A percentile compares a stretch with the other conserved stretches of the same genome.
These are phyloP conservation scores for Tinospora cordifolia DNA, from an alignment of 164 flowering plant genomes.

Conservation along the genomic window DNA sequence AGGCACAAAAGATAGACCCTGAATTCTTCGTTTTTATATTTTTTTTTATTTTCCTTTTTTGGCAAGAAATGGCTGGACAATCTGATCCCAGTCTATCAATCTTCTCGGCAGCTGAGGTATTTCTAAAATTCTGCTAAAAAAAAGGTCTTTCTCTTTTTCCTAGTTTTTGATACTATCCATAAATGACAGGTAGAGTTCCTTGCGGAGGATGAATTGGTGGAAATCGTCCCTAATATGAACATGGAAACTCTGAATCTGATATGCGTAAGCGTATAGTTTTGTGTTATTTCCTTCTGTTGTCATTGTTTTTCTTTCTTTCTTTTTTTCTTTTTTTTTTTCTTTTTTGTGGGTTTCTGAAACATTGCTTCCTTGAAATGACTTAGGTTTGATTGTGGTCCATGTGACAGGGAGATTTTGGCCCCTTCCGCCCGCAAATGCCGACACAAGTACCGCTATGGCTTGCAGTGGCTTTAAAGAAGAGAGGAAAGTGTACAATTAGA, in stretches of 20 bases:
- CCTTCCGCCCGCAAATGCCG: slow-evolving; percentile 64
- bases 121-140: neutral
- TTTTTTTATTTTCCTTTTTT: too few species aligned
- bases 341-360: neutral
- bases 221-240: slow-evolving; percentile 42
- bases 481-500: slow-evolving; percentile 82
- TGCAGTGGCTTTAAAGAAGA: slow-evolving; percentile 75
- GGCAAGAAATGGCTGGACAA: slow-evolving; percentile 69
- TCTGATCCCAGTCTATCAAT: slow-evolving; percentile 50
- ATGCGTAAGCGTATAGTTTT: too few species aligned
- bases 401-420: slow-evolving; percentile 80
- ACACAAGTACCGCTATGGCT: slow-evolving; percentile 76
- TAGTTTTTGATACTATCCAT: slow-evolving; percentile 3
- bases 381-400: slow-evolving; percentile 7
- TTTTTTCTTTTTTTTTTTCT: neutral
- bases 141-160: neutral
- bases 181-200: slow-evolving; percentile 38
- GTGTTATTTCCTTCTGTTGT: too few species aligned
- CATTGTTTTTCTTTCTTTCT: too few species aligned
- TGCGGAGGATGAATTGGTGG: slow-evolving; percentile 76
- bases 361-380: neutral
- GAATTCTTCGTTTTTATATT: slow-evolving; percentile 6
- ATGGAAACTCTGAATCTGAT: slow-evolving; percentile 13
- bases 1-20: neutral
- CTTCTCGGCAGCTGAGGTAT: slow-evolving; percentile 67